Evolutionary conservation across 371 early-diverging fungal genomes (phyloP).

Genomic region (Catenaria anguillulae): DNA sequence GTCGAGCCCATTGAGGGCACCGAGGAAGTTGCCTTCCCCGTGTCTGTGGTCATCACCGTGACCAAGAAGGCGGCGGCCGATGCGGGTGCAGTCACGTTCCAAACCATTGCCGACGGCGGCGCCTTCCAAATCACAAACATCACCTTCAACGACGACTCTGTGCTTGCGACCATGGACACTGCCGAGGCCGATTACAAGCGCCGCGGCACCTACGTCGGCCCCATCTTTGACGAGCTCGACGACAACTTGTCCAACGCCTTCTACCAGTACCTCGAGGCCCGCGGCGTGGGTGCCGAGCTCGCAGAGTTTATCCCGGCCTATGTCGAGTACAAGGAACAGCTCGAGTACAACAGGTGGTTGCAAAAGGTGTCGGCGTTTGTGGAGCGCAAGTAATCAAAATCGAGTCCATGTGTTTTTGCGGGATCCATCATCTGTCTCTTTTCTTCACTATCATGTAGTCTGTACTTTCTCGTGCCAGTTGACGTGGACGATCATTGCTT

Average conservation of each 20-base stretch:
- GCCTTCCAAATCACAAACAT: slow-evolving; percentile 70
- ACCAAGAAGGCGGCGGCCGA: slow-evolving; percentile 41
- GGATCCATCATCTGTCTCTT: too few species aligned
- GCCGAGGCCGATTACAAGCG: slow-evolving; percentile 87
- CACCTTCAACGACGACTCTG: slow-evolving; percentile 48
- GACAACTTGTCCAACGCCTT: slow-evolving; percentile 43
- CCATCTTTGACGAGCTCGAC: slow-evolving; percentile 79
- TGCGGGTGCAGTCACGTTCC: slow-evolving; percentile 61
- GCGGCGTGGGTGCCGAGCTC: slow-evolving; percentile 63
- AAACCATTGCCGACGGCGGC: slow-evolving; percentile 65
- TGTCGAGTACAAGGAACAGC: slow-evolving; percentile 86
- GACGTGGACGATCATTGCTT: too few species aligned
- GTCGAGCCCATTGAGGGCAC: slow-evolving; percentile 12
- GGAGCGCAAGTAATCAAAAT: slow-evolving; percentile 10
- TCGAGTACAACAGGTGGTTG: slow-evolving; percentile 80
- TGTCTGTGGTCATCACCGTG: slow-evolving; percentile 63
- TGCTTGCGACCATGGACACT: slow-evolving; percentile 47
- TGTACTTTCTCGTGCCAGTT: too few species aligned
- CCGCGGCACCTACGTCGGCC: slow-evolving; percentile 76
- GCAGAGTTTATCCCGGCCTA: slow-evolving; percentile 73
- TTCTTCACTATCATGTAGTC: too few species aligned
- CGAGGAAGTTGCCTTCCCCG: slow-evolving; percentile 50
- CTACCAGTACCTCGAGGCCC: slow-evolving; percentile 70
- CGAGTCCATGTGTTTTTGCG: too few species aligned
- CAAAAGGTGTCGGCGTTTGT: slow-evolving; percentile 61